phyloP scores from a whole-genome alignment of 495 filamentous ascomycete species.

The Neurospora sp. region DNA sequence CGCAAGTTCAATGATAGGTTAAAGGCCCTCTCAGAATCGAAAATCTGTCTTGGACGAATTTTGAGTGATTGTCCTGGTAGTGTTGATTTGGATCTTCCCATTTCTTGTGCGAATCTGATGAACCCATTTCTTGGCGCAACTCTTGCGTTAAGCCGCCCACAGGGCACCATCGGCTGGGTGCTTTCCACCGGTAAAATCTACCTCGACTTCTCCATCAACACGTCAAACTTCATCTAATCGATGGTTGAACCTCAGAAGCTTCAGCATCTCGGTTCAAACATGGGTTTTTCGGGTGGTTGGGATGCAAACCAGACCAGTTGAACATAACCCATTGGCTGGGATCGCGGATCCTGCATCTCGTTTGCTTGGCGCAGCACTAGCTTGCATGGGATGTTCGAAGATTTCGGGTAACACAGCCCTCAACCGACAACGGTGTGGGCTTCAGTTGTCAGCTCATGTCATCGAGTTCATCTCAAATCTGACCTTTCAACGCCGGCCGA shows the following conservation, averaged over 20 bases:
- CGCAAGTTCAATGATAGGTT: neutral
- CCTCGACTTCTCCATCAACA: neutral
- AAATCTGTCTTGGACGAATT: neutral
- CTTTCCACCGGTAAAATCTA: neutral
- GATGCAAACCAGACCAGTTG: neutral
- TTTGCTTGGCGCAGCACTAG: neutral
- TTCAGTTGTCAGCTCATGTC: neutral
- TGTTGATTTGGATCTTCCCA: neutral
- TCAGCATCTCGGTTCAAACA: neutral
- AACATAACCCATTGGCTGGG: neutral
- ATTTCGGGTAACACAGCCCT: neutral
- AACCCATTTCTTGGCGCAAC: neutral
- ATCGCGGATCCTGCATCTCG: neutral
- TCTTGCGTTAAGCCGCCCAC: neutral
- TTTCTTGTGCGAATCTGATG: neutral
- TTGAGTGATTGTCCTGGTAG: neutral
- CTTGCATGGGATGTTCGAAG: neutral
- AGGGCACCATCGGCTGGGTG: neutral
- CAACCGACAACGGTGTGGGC: neutral
- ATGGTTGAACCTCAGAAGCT: neutral
- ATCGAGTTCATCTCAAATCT: neutral
- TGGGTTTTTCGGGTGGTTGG: neutral
- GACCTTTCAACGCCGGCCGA: neutral
- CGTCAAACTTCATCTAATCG: neutral
- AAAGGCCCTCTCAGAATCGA: neutral